Evolutionary conservation across 1,139 yeast species (phyloP).

Genomic region (Suhomyces yuchorum): DNA sequence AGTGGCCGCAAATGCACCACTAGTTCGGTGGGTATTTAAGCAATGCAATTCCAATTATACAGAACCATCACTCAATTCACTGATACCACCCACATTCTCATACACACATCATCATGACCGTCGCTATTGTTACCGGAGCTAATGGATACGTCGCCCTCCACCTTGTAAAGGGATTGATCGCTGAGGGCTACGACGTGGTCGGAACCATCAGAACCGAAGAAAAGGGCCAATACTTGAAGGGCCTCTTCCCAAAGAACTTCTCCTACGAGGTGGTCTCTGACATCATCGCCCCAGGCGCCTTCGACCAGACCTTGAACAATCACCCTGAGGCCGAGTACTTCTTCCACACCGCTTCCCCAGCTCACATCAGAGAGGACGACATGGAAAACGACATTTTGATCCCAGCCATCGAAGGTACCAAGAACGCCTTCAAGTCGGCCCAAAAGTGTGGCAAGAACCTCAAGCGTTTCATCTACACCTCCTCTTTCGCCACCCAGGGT

Average conservation of each 20-base stretch:
- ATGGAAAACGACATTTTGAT: conserved; percentile 22
- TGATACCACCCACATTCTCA: background rate
- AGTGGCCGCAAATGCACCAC: too few relatives aligned
- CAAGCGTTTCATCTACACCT: background rate
- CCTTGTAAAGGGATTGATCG: background rate
- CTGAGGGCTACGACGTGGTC: background rate
- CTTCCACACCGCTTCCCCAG: conserved; percentile 47
- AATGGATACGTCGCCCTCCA: background rate
- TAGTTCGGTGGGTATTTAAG: too few relatives aligned
- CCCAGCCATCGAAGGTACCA: conserved; percentile 32
- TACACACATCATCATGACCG: background rate
- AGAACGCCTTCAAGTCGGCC: background rate
- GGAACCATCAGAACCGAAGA: background rate
- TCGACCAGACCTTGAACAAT: background rate
- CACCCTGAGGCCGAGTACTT: conserved; percentile 34
- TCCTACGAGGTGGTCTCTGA: background rate
- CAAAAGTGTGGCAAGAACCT: background rate
- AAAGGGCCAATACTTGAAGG: background rate
- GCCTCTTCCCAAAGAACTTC: background rate
- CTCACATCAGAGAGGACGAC: conserved; percentile 24
- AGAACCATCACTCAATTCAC: too few relatives aligned
- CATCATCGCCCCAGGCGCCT: background rate
- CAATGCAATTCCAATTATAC: too few relatives aligned
- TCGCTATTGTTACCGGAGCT: background rate
- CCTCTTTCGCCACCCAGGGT: background rate